Conservation (phyloP, 192 early-diverging fungal species). For the Rhizophagus sp. region DNA sequence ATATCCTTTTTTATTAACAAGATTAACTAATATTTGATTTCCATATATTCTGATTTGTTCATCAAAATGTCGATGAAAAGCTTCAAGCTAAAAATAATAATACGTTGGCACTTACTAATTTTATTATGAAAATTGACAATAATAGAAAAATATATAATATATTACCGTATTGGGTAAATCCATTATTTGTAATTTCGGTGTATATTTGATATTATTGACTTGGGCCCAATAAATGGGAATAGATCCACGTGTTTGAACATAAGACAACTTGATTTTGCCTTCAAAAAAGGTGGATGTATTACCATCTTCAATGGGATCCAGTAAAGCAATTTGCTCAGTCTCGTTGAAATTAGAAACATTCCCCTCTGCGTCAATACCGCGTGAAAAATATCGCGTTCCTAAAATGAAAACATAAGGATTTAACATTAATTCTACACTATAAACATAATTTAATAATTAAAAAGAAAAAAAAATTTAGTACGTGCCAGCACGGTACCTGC, state of each 20-base stretch:
- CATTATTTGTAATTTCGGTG: conserved; percentile 81
- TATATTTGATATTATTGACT: conserved; percentile 88
- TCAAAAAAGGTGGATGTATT: conserved; percentile 36
- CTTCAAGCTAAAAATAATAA: conserved; percentile 51
- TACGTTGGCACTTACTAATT: conserved; percentile 24
- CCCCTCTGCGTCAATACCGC: conserved; percentile 89
- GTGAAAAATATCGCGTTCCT: conserved; percentile 83
- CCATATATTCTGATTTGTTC: conserved; percentile 73
- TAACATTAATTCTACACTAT: too few relatives aligned
- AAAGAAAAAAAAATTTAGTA: not conserved
- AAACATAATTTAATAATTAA: too few relatives aligned
- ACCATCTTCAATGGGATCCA: conserved; percentile 48
- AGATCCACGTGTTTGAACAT: conserved; percentile 94
- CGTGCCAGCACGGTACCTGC: conserved; percentile 72
- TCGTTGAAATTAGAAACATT: conserved; percentile 98
- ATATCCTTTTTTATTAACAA: conserved; percentile 93
- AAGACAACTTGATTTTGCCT: conserved; percentile 59
- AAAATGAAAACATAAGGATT: not conserved
- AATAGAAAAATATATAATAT: not conserved
- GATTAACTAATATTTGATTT: conserved; percentile 85
- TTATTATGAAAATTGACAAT: not conserved
- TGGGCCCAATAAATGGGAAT: conserved; percentile 96
- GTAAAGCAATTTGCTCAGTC: conserved; percentile 89
- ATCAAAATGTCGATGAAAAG: conserved; percentile 74
- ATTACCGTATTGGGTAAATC: conserved; percentile 66